Conservation (phyloP, 148 eudicot species). For the Rhododendron henanense region DNA sequence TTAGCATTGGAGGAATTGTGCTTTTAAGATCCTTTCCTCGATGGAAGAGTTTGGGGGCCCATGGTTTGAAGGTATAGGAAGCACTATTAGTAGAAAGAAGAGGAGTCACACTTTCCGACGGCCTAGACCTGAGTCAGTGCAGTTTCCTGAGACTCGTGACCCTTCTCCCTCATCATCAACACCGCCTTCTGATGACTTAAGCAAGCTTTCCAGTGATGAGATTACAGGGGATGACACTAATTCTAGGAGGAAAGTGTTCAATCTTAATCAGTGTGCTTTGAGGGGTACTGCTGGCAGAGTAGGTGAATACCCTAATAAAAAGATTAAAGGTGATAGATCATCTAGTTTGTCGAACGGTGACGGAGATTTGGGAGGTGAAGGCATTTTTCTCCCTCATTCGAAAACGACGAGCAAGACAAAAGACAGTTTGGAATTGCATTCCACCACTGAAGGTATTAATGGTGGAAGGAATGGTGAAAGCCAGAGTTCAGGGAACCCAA, state of each 20-base stretch:
- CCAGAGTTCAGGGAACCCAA: slow-evolving; percentile 20
- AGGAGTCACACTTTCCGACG: slow-evolving; percentile 62
- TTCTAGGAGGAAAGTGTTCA: slow-evolving; percentile 57
- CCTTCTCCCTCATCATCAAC: slow-evolving; percentile 52
- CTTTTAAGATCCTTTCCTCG: slow-evolving; percentile 10
- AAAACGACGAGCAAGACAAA: slow-evolving; percentile 28
- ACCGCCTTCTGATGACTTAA: slow-evolving; percentile 58
- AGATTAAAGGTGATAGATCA: slow-evolving; percentile 40
- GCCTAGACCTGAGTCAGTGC: slow-evolving; percentile 55
- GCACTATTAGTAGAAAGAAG: slow-evolving; percentile 47
- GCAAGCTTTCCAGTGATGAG: slow-evolving; percentile 72
- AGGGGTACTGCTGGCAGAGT: slow-evolving; percentile 33
- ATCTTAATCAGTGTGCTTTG: slow-evolving; percentile 65
- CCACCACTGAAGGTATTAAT: slow-evolving; percentile 24
- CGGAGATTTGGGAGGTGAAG: slow-evolving; percentile 33
- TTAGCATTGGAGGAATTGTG: slow-evolving; percentile 3
- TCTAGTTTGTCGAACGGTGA: slow-evolving; percentile 36
- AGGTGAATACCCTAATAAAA: slow-evolving; percentile 34
- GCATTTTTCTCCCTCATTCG: slow-evolving; percentile 35
- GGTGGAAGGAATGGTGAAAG: slow-evolving; percentile 27
- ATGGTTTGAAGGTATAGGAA: slow-evolving; percentile 44
- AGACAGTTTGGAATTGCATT: slow-evolving; percentile 36
- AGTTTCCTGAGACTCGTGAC: slow-evolving; percentile 34
- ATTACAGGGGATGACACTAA: slow-evolving; percentile 42
- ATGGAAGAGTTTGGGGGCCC: slow-evolving; percentile 68